phyloP scores from a whole-genome alignment of 768 basidiomycete genomes.

The Lentinula edodes region DNA sequence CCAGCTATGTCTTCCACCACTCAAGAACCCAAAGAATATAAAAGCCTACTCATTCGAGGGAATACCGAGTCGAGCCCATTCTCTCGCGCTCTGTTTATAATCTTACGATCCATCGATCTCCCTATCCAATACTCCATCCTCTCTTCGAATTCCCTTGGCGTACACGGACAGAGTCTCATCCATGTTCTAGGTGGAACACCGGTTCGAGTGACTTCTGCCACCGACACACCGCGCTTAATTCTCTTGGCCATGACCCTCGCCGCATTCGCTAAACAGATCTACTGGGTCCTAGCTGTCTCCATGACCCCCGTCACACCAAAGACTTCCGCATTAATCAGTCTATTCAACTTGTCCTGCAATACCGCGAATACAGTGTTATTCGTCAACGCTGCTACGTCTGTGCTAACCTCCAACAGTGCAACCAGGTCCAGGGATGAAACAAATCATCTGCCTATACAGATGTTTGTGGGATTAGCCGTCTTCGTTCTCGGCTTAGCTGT shows the following conservation, averaged over 20 bases:
- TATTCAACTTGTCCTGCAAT: constrained; percentile 12
- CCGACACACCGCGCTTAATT: neutral
- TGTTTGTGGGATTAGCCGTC: constrained; percentile 12
- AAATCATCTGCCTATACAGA: constrained; percentile 7
- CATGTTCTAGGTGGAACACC: neutral
- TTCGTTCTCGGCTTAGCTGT: constrained; percentile 13
- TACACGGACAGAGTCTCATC: neutral
- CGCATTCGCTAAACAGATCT: neutral
- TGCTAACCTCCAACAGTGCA: constrained; percentile 7
- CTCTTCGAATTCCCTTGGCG: neutral
- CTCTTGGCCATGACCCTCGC: neutral
- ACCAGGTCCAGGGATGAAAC: neutral
- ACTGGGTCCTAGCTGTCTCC: neutral
- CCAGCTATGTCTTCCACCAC: neutral
- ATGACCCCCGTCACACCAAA: neutral
- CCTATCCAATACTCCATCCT: neutral
- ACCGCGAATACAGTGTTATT: constrained; percentile 17
- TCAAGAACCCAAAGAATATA: neutral
- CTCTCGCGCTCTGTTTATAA: neutral
- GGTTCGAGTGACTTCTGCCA: neutral
- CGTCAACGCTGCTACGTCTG: constrained; percentile 6
- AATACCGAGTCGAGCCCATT: neutral
- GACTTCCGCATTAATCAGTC: constrained; percentile 7
- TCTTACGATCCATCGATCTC: neutral
- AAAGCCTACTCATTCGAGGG: neutral